Conservation (phyloP, 768 basidiomycete genomes). For the Kwoniella sp. region DNA sequence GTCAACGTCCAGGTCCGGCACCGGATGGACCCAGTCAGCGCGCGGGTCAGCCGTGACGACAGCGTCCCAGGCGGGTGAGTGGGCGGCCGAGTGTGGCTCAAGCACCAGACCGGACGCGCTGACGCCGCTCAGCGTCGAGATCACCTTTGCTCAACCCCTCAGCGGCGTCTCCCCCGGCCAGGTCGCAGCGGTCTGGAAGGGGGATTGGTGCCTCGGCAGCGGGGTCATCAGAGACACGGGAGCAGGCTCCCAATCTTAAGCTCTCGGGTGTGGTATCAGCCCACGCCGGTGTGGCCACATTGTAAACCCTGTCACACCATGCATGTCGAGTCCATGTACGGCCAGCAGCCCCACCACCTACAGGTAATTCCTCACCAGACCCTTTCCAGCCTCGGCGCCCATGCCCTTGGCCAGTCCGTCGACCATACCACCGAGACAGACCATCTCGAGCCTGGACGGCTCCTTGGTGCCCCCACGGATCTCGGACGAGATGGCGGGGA, state of each 20-base stretch:
- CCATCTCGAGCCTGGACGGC: constrained; percentile 79
- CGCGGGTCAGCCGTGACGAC: constrained; percentile 53
- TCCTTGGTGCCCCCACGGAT: constrained; percentile 82
- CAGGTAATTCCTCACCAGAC: constrained; percentile 76
- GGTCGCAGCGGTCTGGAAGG: constrained; percentile 68
- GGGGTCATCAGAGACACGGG: constrained; percentile 59
- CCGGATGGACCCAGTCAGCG: constrained; percentile 59
- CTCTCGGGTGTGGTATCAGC: too few relatives aligned
- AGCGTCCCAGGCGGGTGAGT: constrained; percentile 15
- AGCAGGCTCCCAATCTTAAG: too few relatives aligned
- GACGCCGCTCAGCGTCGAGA: constrained; percentile 47
- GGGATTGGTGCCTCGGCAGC: constrained; percentile 76
- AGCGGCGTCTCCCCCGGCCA: constrained; percentile 75
- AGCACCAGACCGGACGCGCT: too few relatives aligned
- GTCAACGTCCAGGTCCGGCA: constrained; percentile 66
- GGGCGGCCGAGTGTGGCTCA: too few relatives aligned
- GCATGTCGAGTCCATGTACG: not conserved
- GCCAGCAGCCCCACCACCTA: constrained; percentile 8
- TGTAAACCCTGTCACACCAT: not conserved
- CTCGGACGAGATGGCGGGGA: constrained; percentile 80
- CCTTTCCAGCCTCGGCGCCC: constrained; percentile 59
- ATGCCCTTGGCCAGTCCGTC: constrained; percentile 78
- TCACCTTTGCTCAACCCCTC: constrained; percentile 61
- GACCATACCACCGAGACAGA: constrained; percentile 79
- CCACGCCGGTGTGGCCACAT: too few relatives aligned